These are phyloP conservation scores for Drosera capensis DNA, from an alignment of 148 eudicot genomes.

Conservation along the genomic window DNA sequence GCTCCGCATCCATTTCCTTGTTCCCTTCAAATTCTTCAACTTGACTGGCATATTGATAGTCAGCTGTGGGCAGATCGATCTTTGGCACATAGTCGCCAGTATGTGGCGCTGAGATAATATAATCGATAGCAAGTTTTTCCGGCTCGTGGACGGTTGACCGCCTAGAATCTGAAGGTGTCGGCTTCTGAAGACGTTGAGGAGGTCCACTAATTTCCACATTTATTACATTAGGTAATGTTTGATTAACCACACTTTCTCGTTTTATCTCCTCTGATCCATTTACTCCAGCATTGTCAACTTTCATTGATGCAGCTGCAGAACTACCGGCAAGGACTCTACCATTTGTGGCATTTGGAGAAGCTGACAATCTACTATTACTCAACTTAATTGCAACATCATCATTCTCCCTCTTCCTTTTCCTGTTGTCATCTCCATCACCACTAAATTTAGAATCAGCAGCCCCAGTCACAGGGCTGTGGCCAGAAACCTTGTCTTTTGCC, in stretches of 20 bases:
- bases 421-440: slow-evolving; percentile 16
- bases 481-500: slow-evolving; percentile 18
- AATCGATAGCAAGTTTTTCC: slow-evolving; percentile 36
- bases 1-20: slow-evolving; percentile 6
- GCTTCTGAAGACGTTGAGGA: slow-evolving; percentile 7
- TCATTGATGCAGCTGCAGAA: slow-evolving; percentile 14
- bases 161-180: slow-evolving; percentile 14
- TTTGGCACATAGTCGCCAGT: slow-evolving; percentile 19
- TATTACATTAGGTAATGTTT: slow-evolving; percentile 6
- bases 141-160: slow-evolving; percentile 26
- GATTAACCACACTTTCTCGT: slow-evolving; percentile 6
- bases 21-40: slow-evolving; percentile 4
- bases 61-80: slow-evolving; percentile 16
- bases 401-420: slow-evolving; percentile 36
- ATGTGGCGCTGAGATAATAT: slow-evolving; percentile 40
- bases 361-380: slow-evolving; percentile 9
- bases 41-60: slow-evolving; percentile 13
- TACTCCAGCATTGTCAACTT: slow-evolving; percentile 9
- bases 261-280: slow-evolving; percentile 7
- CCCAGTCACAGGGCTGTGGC: slow-evolving; percentile 7
- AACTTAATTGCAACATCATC: slow-evolving; percentile 9
- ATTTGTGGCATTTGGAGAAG: slow-evolving; percentile 13
- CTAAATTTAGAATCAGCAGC: slow-evolving; percentile 14
- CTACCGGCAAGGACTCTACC: slow-evolving; percentile 16
- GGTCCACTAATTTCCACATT: slow-evolving; percentile 13